Conservation (phyloP, 305 asterid species). For the Solanum aculeatissimum region DNA sequence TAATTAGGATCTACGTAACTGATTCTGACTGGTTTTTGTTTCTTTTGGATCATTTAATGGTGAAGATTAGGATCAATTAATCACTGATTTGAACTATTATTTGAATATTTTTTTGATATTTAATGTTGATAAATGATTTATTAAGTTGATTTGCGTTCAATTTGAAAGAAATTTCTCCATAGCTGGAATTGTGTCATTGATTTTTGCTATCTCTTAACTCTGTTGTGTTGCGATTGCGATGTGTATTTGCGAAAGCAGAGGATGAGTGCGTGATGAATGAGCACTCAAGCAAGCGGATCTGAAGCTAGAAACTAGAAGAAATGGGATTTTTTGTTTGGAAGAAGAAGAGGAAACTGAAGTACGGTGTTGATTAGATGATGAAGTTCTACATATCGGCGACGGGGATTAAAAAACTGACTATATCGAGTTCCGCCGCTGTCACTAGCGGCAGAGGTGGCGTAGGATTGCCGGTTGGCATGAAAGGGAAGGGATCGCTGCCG, state of each 20-base stretch:
- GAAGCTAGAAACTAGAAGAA: constrained; percentile 13
- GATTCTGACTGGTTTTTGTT: not conserved
- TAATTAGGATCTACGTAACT: not conserved
- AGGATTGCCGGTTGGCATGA: constrained; percentile 26
- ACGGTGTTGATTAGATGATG: constrained; percentile 25
- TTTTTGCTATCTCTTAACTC: not conserved
- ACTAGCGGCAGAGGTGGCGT: constrained; percentile 24
- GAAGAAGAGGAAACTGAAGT: constrained; percentile 29
- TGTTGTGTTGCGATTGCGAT: not conserved
- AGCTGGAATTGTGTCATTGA: not conserved
- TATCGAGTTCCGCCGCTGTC: constrained; percentile 10
- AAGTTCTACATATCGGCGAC: constrained; percentile 31
- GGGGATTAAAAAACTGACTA: constrained; percentile 29
- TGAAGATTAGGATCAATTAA: not conserved
- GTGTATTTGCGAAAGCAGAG: not conserved
- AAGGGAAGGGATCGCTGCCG: constrained; percentile 31
- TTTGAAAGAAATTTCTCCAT: not conserved
- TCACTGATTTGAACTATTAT: not conserved
- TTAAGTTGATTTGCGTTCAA: not conserved
- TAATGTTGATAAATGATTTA: not conserved
- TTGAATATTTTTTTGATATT: not conserved
- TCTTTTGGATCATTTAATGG: not conserved
- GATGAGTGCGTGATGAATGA: not conserved
- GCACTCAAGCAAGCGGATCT: constrained; percentile 11
- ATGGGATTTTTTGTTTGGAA: constrained; percentile 18